phyloP scores from a whole-genome alignment of 768 basidiomycete species.

The Collybia sp. region DNA sequence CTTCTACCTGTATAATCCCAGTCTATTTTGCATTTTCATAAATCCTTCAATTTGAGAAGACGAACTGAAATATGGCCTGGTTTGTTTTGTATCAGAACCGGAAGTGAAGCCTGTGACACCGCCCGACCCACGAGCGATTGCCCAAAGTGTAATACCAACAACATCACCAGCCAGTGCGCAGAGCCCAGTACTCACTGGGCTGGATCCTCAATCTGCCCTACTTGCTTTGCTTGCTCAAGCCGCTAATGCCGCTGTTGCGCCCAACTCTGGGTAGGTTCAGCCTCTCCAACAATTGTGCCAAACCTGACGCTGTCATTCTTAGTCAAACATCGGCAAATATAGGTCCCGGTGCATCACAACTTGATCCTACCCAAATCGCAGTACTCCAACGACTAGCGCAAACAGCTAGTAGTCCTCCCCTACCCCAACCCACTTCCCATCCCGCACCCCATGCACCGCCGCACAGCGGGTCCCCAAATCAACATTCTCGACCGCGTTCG shows the following conservation, averaged over 20 bases:
- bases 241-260: constrained; percentile 36
- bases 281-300: constrained; percentile 1
- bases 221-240: constrained; percentile 70
- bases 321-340: constrained; percentile 67
- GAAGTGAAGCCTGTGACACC: constrained; percentile 31
- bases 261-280: constrained; percentile 33
- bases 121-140: constrained; percentile 33
- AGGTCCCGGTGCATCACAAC: constrained; percentile 23
- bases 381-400: constrained; percentile 75
- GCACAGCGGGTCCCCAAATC: not conserved
- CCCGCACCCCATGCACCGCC: constrained; percentile 26
- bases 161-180: constrained; percentile 21
- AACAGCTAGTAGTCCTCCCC: constrained; percentile 37
- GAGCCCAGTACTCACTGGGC: constrained; percentile 18
- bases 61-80: constrained; percentile 61
- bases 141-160: constrained; percentile 16
- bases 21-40: constrained; percentile 38
- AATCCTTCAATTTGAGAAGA: constrained; percentile 48
- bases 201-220: constrained; percentile 59
- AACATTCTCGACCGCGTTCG: constrained; percentile 13
- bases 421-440: constrained; percentile 22
- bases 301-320: constrained; percentile 1
- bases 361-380: constrained; percentile 58
- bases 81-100: constrained; percentile 62
- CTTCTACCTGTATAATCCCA: constrained; percentile 64